Evolutionary conservation across 2,329 filamentous ascomycete species (phyloP).

Genomic region (Talaromyces sp.): DNA sequence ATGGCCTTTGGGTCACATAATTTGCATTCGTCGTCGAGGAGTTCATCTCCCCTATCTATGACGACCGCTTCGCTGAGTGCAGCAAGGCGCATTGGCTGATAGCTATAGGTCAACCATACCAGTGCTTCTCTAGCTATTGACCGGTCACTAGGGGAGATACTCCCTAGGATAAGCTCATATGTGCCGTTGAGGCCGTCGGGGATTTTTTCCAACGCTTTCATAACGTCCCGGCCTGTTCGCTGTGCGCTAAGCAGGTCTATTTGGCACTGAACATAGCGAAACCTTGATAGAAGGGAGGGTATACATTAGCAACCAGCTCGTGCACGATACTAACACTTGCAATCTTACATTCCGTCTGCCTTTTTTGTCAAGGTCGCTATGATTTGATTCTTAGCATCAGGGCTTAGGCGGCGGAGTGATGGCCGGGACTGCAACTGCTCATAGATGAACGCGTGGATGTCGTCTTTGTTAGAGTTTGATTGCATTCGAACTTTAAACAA

Average conservation of each 20-base stretch:
- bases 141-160: not conserved
- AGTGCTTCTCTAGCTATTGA: not conserved
- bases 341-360: not conserved
- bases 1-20: not conserved
- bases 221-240: not conserved
- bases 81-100: not conserved
- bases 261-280: not conserved
- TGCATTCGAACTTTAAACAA: not conserved
- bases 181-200: not conserved
- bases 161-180: not conserved
- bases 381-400: not conserved
- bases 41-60: not conserved
- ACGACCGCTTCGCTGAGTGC: not conserved
- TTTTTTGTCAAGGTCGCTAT: not conserved
- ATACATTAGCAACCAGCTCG: not conserved
- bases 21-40: not conserved
- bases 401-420: not conserved
- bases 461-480: not conserved
- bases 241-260: not conserved
- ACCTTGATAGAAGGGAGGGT: not conserved
- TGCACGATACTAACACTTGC: too few species aligned
- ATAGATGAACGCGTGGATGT: not conserved
- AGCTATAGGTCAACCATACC: not conserved
- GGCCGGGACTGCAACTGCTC: not conserved
- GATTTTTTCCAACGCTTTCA: not conserved